A percentile compares a stretch with the other conserved stretches of the same genome.
Conservation (phyloP, 768 basidiomycete genomes). For the Mycena chlorophos region DNA sequence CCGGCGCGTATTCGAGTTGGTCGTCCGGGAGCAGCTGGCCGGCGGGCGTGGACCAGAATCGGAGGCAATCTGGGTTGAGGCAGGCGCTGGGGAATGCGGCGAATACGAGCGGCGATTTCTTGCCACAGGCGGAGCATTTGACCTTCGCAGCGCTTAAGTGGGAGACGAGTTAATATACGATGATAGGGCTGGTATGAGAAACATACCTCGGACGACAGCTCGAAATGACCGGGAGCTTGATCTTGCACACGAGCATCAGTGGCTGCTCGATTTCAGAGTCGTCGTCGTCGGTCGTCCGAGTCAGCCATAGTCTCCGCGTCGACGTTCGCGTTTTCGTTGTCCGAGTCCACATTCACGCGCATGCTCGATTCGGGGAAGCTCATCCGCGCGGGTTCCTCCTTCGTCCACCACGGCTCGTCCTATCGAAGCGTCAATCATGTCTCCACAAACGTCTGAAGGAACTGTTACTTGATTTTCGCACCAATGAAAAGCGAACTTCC, state of each 20-base stretch:
- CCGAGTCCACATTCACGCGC: neutral
- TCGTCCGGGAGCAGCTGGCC: neutral
- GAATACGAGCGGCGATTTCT: neutral
- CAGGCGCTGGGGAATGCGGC: neutral
- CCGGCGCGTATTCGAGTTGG: neutral
- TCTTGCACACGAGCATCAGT: too few relatives aligned
- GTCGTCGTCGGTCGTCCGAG: too few relatives aligned
- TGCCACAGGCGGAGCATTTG: neutral
- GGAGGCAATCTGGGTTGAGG: neutral
- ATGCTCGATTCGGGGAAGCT: neutral
- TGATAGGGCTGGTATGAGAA: too few relatives aligned
- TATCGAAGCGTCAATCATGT: neutral
- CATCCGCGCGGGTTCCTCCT: neutral
- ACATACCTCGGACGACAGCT: too few relatives aligned
- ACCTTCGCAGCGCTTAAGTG: neutral
- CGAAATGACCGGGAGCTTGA: too few relatives aligned
- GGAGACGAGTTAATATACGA: neutral
- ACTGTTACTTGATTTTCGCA: neutral
- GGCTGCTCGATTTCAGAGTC: too few relatives aligned
- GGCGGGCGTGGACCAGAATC: neutral
- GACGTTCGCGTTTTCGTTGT: neutral
- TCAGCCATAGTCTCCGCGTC: neutral
- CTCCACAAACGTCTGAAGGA: neutral
- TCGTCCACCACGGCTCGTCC: conserved; percentile 11
- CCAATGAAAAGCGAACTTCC: conserved; percentile 12